Evolutionary conservation across 2,329 filamentous ascomycete species (phyloP), one percentile per base, ranked within the genome.

Genomic region (Epichloe amarillans): DNA sequence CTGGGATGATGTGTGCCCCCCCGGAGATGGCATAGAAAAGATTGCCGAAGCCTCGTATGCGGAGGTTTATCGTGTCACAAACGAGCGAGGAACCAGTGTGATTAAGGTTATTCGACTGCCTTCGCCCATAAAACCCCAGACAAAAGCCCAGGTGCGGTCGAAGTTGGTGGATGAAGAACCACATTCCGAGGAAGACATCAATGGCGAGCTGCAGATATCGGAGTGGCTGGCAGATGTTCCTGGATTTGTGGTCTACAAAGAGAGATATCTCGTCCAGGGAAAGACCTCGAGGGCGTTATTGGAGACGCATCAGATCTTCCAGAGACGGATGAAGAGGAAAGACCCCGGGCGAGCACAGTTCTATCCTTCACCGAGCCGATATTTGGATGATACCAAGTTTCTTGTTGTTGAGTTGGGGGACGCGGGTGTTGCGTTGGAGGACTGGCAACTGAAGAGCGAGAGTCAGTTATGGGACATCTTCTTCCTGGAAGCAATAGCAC

Each of bases 11-110:
- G 69, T 83, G 33, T 79, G 79, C 46, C 73, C 75, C 64, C 64
- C 69, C 0, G 72, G 69, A 15, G 73, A 77, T 57, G 63, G 64
- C 37, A 78, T 83, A 46, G 70, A 72, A 42, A 84, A 84, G 64
- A 83, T 84, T 47, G 80, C 80, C 10, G 80, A 84, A 60, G 80
- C 80, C 5, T 83, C 80, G 2, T 84, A 77, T 56, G 79, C 80
- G 5, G 80, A 84, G 60, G 79, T 84, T 10, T 84, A 83, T 57
- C 77, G 79, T 10, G 72, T 83, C 55, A 76, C 69, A 45, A 83
- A 81, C 58, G 68, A 71, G 43, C 69, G 72, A 15, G 79, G 79
- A 8, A 80, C 75, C 26, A 82, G 78, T 61, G 82, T 84, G 58
- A 78, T 84, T 64, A 84, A 84, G 57, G 74, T 78, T 19, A 79